These are phyloP conservation scores for Xylaria intraflava DNA, from an alignment of 495 filamentous ascomycete species.

Conservation along the genomic window DNA sequence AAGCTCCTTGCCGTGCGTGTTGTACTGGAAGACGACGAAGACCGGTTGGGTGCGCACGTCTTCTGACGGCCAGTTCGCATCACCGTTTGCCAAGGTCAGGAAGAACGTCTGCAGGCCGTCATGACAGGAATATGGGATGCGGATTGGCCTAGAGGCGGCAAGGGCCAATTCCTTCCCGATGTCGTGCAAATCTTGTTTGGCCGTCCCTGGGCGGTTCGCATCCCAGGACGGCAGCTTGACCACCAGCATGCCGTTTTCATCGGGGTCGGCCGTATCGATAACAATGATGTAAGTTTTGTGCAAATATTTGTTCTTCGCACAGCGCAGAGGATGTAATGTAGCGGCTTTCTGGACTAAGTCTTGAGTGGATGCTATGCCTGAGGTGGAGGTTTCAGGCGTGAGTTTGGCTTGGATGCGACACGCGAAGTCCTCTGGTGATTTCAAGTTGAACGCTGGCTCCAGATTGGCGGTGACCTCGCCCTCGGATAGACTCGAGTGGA, in stretches of 20 bases:
- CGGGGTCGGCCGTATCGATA: slow-evolving; percentile 12
- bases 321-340: slow-evolving; percentile 11
- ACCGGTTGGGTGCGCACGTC: slow-evolving; percentile 15
- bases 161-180: slow-evolving; percentile 9
- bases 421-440: neutral
- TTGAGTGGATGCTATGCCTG: slow-evolving; percentile 1
- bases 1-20: slow-evolving; percentile 15
- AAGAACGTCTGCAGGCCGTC: slow-evolving; percentile 16
- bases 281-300: slow-evolving; percentile 13
- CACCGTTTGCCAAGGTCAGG: slow-evolving; percentile 12
- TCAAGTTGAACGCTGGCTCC: neutral
- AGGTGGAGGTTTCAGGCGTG: slow-evolving; percentile 9
- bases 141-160: slow-evolving; percentile 2
- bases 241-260: slow-evolving; percentile 15
- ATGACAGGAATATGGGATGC: slow-evolving; percentile 16
- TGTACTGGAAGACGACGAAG: slow-evolving; percentile 16
- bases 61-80: slow-evolving; percentile 12
- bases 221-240: slow-evolving; percentile 14
- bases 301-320: slow-evolving; percentile 10
- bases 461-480: neutral
- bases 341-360: slow-evolving; percentile 9
- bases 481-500: neutral
- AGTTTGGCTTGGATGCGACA: slow-evolving; percentile 5
- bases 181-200: slow-evolving; percentile 2
- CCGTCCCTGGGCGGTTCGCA: slow-evolving; percentile 1